Conservation (phyloP, 179 eudicot genomes). For the Silene noctiflora region DNA sequence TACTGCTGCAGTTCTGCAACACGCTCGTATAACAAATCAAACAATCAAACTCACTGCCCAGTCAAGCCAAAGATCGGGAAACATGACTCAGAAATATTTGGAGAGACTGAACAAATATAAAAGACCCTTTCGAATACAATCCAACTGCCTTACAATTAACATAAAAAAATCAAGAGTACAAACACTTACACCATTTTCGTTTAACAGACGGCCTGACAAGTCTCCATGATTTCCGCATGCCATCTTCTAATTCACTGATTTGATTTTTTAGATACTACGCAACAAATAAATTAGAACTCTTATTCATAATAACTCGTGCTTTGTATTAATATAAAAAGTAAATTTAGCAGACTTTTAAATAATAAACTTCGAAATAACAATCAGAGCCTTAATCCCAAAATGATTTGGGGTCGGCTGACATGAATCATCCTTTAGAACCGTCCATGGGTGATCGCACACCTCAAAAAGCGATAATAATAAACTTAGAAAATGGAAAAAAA, state of each 20-base stretch:
- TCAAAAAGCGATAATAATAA: too few relatives aligned
- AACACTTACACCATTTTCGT: conserved; percentile 60
- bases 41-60: background rate
- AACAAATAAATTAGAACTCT: background rate
- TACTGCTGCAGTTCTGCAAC: background rate
- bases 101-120: background rate
- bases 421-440: too few relatives aligned
- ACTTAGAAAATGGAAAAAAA: background rate
- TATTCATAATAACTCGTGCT: background rate
- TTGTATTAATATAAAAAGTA: background rate
- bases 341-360: background rate
- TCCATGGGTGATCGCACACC: too few relatives aligned
- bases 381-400: too few relatives aligned
- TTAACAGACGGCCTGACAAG: conserved; percentile 40
- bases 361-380: background rate
- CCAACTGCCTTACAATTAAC: background rate
- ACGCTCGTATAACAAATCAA: background rate
- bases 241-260: conserved; percentile 53
- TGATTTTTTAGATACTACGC: conserved; percentile 74
- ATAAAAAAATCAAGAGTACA: background rate
- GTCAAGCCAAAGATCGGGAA: background rate
- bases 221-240: conserved; percentile 81
- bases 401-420: too few relatives aligned
- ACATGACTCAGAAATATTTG: background rate
- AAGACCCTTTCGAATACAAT: background rate